Conservation (phyloP, 768 basidiomycete genomes). For the Kwoniella europaea region DNA sequence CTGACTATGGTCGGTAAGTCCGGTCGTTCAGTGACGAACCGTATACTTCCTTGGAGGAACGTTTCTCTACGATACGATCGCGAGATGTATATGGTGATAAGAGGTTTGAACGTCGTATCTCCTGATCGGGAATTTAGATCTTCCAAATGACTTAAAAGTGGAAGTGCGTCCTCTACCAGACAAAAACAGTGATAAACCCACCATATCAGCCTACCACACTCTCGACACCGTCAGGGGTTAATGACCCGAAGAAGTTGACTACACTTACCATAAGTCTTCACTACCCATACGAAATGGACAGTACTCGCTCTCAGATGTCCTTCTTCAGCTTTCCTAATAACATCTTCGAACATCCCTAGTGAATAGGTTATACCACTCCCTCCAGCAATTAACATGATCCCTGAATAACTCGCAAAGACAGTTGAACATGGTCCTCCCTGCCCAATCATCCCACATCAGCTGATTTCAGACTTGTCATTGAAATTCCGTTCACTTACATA, state of each 20-base stretch:
- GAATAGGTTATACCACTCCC: conserved; percentile 79
- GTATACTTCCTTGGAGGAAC: not conserved
- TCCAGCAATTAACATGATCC: conserved; percentile 72
- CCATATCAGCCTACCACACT: too few species aligned
- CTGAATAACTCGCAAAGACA: conserved; percentile 69
- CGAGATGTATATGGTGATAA: conserved; percentile 12
- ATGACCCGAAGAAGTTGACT: not conserved
- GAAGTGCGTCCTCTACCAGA: conserved; percentile 4
- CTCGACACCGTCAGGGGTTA: too few species aligned
- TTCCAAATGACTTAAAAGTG: not conserved
- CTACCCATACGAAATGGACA: conserved; percentile 73
- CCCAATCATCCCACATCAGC: too few species aligned
- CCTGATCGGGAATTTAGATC: conserved; percentile 11
- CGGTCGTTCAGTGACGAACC: conserved; percentile 13
- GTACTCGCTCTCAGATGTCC: conserved; percentile 65
- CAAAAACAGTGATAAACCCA: too few species aligned
- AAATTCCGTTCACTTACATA: conserved; percentile 59
- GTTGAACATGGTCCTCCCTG: conserved; percentile 64
- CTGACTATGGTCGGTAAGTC: conserved; percentile 6
- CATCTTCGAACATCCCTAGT: conserved; percentile 68
- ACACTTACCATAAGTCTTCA: conserved; percentile 63
- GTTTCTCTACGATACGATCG: not conserved
- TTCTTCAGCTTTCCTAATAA: conserved; percentile 60
- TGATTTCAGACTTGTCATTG: too few species aligned
- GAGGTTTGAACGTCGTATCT: not conserved